These are phyloP conservation scores for Chlorella sp. DNA, from an alignment of 139 green algal genomes.

Conservation along the genomic window DNA sequence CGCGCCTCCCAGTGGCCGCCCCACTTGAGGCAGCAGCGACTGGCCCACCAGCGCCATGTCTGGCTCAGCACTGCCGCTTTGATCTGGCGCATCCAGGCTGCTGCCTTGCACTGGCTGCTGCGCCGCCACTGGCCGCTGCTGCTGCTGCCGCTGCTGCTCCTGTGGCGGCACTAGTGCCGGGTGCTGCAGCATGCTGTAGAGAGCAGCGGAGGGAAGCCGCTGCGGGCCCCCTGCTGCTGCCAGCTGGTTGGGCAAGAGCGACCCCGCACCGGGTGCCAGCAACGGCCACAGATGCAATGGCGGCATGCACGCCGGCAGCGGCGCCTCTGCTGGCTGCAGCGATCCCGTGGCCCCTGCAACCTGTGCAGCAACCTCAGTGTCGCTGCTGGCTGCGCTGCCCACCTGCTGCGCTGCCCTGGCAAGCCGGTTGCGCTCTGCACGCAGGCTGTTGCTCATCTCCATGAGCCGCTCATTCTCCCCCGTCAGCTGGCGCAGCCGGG, in stretches of 20 bases:
- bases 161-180: too few relatives aligned
- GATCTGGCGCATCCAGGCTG: too few relatives aligned
- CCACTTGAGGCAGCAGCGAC: not conserved
- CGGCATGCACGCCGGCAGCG: not conserved
- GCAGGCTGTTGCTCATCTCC: constrained; percentile 73
- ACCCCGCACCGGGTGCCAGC: not conserved
- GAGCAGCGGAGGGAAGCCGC: not conserved
- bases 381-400: not conserved
- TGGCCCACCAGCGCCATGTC: not conserved
- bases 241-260: not conserved
- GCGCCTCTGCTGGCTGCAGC: not conserved
- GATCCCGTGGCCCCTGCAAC: not conserved
- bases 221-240: not conserved
- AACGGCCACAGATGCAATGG: not conserved
- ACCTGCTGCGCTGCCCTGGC: not conserved
- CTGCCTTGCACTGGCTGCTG: not conserved
- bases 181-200: too few relatives aligned
- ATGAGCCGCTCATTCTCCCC: constrained; percentile 74
- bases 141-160: not conserved
- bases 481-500: constrained; percentile 30
- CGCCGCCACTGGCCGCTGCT: not conserved
- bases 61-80: not conserved
- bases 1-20: not conserved
- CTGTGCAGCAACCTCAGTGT: not conserved
- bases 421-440: constrained; percentile 56